phyloP scores from a whole-genome alignment of 2,329 filamentous ascomycete species.

The Nigrospora osmanthi region DNA sequence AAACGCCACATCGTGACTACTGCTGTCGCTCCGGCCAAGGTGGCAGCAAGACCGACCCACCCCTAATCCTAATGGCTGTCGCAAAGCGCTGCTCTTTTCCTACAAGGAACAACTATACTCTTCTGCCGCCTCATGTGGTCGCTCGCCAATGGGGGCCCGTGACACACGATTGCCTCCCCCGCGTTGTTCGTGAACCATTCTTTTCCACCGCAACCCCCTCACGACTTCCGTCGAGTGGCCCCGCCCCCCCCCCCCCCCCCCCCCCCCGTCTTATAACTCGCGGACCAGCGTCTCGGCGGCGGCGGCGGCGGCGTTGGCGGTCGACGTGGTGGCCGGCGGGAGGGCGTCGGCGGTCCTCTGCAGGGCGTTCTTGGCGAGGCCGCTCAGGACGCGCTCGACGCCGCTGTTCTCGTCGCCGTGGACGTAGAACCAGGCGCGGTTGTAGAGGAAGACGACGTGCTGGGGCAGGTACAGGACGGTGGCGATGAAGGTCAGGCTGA shows the following conservation, averaged over 20 bases:
- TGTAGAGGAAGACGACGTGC: slow-evolving; percentile 74
- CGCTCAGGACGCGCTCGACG: slow-evolving; percentile 1
- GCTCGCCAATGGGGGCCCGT: too few species aligned
- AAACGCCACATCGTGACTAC: too few species aligned
- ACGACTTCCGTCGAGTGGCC: too few species aligned
- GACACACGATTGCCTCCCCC: too few species aligned
- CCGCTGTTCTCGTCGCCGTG: slow-evolving; percentile 61
- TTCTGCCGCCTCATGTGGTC: too few species aligned
- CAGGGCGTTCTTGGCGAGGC: slow-evolving; percentile 27
- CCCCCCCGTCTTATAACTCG: slow-evolving; percentile 28
- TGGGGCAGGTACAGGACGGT: slow-evolving; percentile 88
- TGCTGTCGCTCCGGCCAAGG: too few species aligned
- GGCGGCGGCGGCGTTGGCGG: slow-evolving; percentile 17
- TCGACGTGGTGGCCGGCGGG: slow-evolving; percentile 10
- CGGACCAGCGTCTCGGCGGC: slow-evolving; percentile 20
- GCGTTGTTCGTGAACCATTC: not conserved
- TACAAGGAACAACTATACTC: too few species aligned
- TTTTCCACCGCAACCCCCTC: not conserved
- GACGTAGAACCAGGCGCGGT: slow-evolving; percentile 91
- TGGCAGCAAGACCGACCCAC: too few species aligned
- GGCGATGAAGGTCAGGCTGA: slow-evolving; percentile 79
- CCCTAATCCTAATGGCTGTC: too few species aligned
- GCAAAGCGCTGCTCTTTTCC: too few species aligned
- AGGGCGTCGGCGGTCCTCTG: slow-evolving; percentile 9
- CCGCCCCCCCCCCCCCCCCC: too few species aligned